These are phyloP conservation scores for Pestalotiopsis sp. DNA, from an alignment of 2,329 filamentous ascomycete species.

Conservation along the genomic window DNA sequence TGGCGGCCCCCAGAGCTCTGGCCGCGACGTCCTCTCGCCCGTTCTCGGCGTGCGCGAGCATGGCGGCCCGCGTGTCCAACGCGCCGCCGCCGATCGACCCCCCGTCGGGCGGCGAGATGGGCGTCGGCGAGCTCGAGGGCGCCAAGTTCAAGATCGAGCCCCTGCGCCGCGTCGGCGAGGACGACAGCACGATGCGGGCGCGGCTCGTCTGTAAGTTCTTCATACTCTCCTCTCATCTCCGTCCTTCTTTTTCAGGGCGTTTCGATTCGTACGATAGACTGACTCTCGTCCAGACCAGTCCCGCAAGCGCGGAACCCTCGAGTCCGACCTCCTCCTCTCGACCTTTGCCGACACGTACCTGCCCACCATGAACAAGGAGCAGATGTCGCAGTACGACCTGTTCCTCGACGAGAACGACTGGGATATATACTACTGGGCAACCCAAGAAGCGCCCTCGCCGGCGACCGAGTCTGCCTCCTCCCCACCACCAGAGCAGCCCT, in stretches of 20 bases:
- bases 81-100: slow-evolving; percentile 33
- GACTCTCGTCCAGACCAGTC: slow-evolving; percentile 85
- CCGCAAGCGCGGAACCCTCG: slow-evolving; percentile 92
- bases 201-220: slow-evolving; percentile 69
- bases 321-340: slow-evolving; percentile 92
- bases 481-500: background rate
- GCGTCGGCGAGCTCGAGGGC: slow-evolving; percentile 85
- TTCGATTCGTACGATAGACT: too few species aligned
- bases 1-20: slow-evolving; percentile 7
- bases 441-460: slow-evolving; percentile 71
- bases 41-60: slow-evolving; percentile 19
- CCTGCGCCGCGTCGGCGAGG: slow-evolving; percentile 82
- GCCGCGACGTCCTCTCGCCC: slow-evolving; percentile 18
- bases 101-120: slow-evolving; percentile 58
- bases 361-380: slow-evolving; percentile 68
- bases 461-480: slow-evolving; percentile 33
- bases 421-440: slow-evolving; percentile 99
- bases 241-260: slow-evolving; percentile 12
- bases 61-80: slow-evolving; percentile 25
- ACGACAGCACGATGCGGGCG: slow-evolving; percentile 83
- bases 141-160: slow-evolving; percentile 88
- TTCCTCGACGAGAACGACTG: slow-evolving; percentile 99
- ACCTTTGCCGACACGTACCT: slow-evolving; percentile 89
- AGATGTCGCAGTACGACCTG: slow-evolving; percentile 83
- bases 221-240: background rate